Base-by-base conservation (phyloP, 169 alveolate genomes). In the Eimeria acervulina region DNA sequence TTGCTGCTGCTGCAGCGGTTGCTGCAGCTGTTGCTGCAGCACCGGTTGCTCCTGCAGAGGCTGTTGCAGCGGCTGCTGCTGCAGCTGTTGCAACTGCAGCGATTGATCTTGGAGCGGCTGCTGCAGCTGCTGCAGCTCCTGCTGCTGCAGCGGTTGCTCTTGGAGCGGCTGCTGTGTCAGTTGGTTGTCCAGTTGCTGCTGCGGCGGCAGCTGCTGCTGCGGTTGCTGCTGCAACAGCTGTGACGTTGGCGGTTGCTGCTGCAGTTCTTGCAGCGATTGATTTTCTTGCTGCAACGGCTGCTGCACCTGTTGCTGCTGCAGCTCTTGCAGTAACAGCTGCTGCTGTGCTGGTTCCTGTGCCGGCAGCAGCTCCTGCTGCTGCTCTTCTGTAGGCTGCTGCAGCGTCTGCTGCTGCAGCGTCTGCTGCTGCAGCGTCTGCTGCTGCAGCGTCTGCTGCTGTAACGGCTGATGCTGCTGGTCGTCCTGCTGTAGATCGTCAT, bases 261-360 rank as follows among this genome's bases (percentile, higher is more conserved):
- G 87, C 26, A 2, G 66, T 23, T 55, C 26, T 26, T 74, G 87
- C 87, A 13, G 44, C 47, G 2, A 59, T 59, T 74, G 87, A n/a
- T n/a, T n/a, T 59, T 74, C 42, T 40, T 70, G 51, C 42, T 23
- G 81, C 42, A 15, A 40, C 81, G n/a, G n/a, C 47, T 74, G 87
- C 87, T 8, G 44, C 47, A 3, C 59, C 87, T 74, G 87, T 59
- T 74, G 81, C 81, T 70, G 51, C 42, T 23, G 81, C 42, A 15
- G 81, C 81, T 70, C 42, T 2, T 70, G 28, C 44, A 15, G 88
- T 5, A 15, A 23, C 5, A 23, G 36, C 31, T 31, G 26, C 42
- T n/a, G 51, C 81, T 36, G 51, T 31, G 17, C 55, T 40, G 13
- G 42, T n/a, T 70, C 51, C 13, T 5, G 51, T 19, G 15, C 51